These are phyloP conservation scores for Sporothrix brunneoviolacea DNA, from an alignment of 2,329 filamentous ascomycete species.

Conservation along the genomic window DNA sequence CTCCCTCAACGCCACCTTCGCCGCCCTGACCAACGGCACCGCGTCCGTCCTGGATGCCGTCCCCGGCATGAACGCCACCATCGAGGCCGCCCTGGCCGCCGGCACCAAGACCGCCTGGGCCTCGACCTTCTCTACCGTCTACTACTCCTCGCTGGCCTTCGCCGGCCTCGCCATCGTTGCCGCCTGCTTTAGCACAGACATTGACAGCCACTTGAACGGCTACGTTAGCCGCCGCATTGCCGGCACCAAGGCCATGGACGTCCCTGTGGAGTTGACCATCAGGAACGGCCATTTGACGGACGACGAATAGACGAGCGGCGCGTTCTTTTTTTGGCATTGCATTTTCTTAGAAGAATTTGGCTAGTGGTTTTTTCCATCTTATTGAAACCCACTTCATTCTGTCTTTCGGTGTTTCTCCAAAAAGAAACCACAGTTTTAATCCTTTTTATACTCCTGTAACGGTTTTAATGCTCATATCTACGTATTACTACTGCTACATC, in stretches of 20 bases:
- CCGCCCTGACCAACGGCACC: conserved; percentile 8
- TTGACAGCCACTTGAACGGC: conserved; percentile 12
- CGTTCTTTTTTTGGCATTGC: not conserved
- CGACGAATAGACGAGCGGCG: conserved; percentile 19
- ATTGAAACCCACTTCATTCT: too few relatives aligned
- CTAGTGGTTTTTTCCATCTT: too few relatives aligned
- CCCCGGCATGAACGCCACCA: conserved; percentile 12
- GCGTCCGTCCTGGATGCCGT: conserved; percentile 8
- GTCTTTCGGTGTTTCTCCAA: too few relatives aligned
- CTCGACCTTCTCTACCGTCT: conserved; percentile 9
- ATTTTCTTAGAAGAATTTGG: too few relatives aligned
- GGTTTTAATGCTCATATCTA: too few relatives aligned
- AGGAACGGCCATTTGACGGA: conserved; percentile 11
- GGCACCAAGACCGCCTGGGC: conserved; percentile 13
- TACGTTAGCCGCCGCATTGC: conserved; percentile 13
- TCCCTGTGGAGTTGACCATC: conserved; percentile 12
- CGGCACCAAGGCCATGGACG: conserved; percentile 14
- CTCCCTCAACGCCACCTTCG: conserved; percentile 2
- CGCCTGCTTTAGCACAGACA: conserved; percentile 11
- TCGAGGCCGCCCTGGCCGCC: conserved; percentile 4
- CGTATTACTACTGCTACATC: too few relatives aligned
- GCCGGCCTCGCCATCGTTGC: conserved; percentile 13
- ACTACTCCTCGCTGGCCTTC: conserved; percentile 13
- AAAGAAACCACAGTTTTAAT: too few relatives aligned
- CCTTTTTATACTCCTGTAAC: too few relatives aligned